Evolutionary conservation across 805 yeast species (phyloP), one percentile per base, ranked within the genome.

Genomic region (Ogataea nakhonphanomensis): DNA sequence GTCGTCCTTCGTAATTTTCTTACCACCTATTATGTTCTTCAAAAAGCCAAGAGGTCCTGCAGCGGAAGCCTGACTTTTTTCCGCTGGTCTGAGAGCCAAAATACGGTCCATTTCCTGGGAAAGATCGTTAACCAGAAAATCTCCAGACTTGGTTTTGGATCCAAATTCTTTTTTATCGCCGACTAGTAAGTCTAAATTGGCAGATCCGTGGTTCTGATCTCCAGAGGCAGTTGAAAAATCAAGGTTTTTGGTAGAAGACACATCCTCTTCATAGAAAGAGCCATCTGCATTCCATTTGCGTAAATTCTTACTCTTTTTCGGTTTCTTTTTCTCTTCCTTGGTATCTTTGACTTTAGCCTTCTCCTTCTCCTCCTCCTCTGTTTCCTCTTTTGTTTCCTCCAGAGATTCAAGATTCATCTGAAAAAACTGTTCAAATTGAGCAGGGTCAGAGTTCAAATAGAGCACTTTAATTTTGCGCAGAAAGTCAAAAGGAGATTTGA

Each of bases 211-310:
- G 17, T 35, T 43, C 10, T 14, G 20, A 4, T 54, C 37, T 2
- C 46, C 42, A 11, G 52, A 46, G 7, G 48, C 50, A 9, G 32
- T 32, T 1, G 90, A 81, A 51, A 79, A 82, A 54, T 83, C 90
- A 31, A 83, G 58, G 3, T 60, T 58, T 0, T 62, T 59, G 9
- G 65, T 64, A 13, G 67, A 73, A 17, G 20, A 17, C n/a, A 31
- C 49, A 14, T 58, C 65, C 8, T 60, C 68, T 25, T 77, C 83
- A 35, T 68, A 70, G 35, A 66, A 70, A 24, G 64, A 49, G 6
- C 89, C 90, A 52, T 79, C 83, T 23, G 74, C 74, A 20, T 75
- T 81, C 87, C 87, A 81, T 54, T 73, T 79, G 53, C 91, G 71
- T 24, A 67, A 62, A 56, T 67, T 70, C 55, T 78, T 76, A 10